Conservation (phyloP, 2,329 filamentous ascomycete species). For the Fusarium keratoplasticum region DNA sequence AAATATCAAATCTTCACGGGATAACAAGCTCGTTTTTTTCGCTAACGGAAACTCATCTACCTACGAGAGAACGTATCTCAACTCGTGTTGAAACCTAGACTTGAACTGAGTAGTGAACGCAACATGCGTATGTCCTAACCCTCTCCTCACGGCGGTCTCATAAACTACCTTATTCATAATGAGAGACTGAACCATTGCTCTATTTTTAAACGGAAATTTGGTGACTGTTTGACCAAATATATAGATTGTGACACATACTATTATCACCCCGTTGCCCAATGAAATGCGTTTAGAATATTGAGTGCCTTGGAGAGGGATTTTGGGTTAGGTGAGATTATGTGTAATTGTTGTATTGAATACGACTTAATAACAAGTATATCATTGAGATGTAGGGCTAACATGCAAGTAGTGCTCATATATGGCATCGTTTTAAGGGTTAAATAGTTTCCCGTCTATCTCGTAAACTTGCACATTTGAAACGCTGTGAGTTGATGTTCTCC, state of each 20-base stretch:
- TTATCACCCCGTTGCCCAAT: neutral
- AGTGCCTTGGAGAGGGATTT: too few species aligned
- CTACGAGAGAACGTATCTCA: neutral
- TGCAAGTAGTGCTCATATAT: neutral
- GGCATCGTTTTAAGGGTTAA: neutral
- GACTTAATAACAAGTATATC: too few species aligned
- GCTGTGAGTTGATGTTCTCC: neutral
- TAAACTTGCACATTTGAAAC: neutral
- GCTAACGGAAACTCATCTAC: neutral
- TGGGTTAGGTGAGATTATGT: neutral
- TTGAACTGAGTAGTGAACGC: neutral
- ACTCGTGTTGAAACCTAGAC: neutral
- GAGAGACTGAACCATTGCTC: neutral
- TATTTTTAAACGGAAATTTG: fast-evolving
- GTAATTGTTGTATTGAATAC: neutral
- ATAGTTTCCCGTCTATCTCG: neutral
- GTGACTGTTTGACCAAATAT: neutral
- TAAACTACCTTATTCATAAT: neutral
- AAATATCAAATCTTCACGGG: neutral
- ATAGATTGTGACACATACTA: neutral
- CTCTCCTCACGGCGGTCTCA: neutral
- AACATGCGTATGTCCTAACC: neutral
- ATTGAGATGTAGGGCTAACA: too few species aligned
- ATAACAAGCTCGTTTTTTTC: neutral
- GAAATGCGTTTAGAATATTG: neutral